Base-by-base conservation (phyloP, 495 filamentous ascomycete genomes). In the Penicillium bialowiezense region DNA sequence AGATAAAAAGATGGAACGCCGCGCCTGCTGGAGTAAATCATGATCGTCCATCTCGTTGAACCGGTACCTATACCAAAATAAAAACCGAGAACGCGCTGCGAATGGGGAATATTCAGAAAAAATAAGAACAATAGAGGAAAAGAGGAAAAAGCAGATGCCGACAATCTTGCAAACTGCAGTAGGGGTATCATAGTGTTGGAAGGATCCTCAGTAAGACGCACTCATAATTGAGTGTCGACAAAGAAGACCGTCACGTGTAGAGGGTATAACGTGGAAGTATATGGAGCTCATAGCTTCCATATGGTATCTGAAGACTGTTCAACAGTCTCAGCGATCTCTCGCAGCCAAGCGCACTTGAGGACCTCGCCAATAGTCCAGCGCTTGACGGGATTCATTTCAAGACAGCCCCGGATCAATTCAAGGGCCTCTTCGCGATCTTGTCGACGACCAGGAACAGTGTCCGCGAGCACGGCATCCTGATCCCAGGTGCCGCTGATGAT, bases 401-500 rank as follows among this genome's bases (percentile, higher is more conserved):
- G 63, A 41, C 80, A 83, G 8, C 76, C 72, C 18, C 58, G 56
- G 28, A 83, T 66, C 18, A 83, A 46, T 19, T 82, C 76, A 21
- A 83, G 63, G 1, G 73, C 78, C 37, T 75, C 59, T 34, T 72
- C 60, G 38, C 68, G 55, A 48, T 68, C 58, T 38, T 62, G 42
- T 45, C 41, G 43, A 17, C 45, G 21, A 3, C 43, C 37, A 33
- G 71, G 62, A 12, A 33, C 34, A 3, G 47, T 36, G 5, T 68
- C 65, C 24, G 67, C 64, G n/a, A 78, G 47, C n/a, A 83, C 58
- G n/a, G 71, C 65, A 20, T 75, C 51, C n/a, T 62, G 47, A 51
- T 86, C 66, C 82, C 83, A 90, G 14, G 80, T 77, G 0, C 85
- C 85, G 10, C 64, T 70, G 14, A 80, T 43, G 41, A 90, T 89